Conservation (phyloP, 306 rosid species). For the Dalbergia cochinchinensis region DNA sequence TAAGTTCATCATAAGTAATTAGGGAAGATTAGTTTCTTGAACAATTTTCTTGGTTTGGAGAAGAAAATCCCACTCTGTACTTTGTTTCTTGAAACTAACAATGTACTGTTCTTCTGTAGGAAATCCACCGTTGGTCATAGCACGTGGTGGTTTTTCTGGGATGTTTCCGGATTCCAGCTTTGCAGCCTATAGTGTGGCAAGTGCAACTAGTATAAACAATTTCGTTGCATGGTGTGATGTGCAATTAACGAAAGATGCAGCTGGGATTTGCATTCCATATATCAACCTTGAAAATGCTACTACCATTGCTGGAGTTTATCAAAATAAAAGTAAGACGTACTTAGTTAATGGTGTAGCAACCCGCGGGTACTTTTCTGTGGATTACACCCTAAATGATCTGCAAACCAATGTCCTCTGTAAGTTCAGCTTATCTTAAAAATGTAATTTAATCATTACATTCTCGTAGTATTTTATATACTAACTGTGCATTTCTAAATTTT, state of each 20-base stretch:
- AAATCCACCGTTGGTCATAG: conserved; percentile 73
- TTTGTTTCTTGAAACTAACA: conserved; percentile 18
- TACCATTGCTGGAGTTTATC: fast-evolving
- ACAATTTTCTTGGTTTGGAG: not conserved
- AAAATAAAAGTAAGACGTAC: conserved; percentile 45
- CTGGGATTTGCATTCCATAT: conserved; percentile 77
- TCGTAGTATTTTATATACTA: conserved; percentile 12
- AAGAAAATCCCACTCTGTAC: not conserved
- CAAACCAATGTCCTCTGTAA: conserved; percentile 44
- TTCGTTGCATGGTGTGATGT: conserved; percentile 78
- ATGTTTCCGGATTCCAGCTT: conserved; percentile 77
- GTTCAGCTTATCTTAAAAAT: conserved; percentile 40
- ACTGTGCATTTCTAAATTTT: conserved; percentile 5
- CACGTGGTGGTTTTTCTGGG: conserved; percentile 93
- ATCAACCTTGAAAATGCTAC: conserved; percentile 62
- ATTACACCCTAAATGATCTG: conserved; percentile 61
- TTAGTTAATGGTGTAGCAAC: conserved; percentile 62
- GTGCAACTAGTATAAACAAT: conserved; percentile 26
- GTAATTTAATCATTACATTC: conserved; percentile 4
- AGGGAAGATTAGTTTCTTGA: not conserved
- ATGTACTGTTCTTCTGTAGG: conserved; percentile 57
- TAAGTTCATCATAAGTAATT: not conserved
- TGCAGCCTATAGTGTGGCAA: conserved; percentile 48
- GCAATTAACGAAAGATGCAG: conserved; percentile 74
- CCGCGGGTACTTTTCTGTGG: conserved; percentile 64